These are phyloP conservation scores for Diaporthe sp. DNA, from an alignment of 2,329 filamentous ascomycete species.

Conservation along the genomic window DNA sequence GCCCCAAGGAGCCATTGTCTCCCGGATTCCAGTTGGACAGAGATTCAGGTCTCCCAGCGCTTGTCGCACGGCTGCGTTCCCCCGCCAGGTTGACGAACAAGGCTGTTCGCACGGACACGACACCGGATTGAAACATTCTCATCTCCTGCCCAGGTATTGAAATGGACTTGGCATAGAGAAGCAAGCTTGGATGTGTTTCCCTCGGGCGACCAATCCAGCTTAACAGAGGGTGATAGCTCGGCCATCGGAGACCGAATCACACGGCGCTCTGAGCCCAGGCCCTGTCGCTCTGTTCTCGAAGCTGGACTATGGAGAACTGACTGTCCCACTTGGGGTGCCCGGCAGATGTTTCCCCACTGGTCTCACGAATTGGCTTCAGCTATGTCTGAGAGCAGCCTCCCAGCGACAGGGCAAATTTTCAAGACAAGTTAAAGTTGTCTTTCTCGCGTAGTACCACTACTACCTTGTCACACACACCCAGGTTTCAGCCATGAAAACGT, in stretches of 20 bases:
- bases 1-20: no score
- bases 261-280: background rate
- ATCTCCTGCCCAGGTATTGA: slow-evolving; percentile 28
- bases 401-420: background rate
- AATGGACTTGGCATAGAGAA: slow-evolving; percentile 19
- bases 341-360: background rate
- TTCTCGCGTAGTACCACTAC: slow-evolving; percentile 17
- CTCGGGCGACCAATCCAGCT: background rate
- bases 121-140: slow-evolving; percentile 24
- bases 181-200: background rate
- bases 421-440: slow-evolving; percentile 2
- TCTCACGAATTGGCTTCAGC: background rate
- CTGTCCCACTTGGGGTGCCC: background rate
- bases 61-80: background rate
- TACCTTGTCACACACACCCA: slow-evolving; percentile 12
- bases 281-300: background rate
- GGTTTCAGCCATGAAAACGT: slow-evolving; percentile 25
- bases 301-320: background rate
- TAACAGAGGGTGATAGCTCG: background rate
- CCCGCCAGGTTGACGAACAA: background rate
- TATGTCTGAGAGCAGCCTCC: background rate
- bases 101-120: slow-evolving; percentile 3
- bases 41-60: background rate
- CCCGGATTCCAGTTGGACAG: no score
- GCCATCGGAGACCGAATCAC: background rate